Percentiles rank a stretch among this genome's conserved stretches.
Conservation (phyloP, 2,329 filamentous ascomycete genomes). For the Neonectria punicea region DNA sequence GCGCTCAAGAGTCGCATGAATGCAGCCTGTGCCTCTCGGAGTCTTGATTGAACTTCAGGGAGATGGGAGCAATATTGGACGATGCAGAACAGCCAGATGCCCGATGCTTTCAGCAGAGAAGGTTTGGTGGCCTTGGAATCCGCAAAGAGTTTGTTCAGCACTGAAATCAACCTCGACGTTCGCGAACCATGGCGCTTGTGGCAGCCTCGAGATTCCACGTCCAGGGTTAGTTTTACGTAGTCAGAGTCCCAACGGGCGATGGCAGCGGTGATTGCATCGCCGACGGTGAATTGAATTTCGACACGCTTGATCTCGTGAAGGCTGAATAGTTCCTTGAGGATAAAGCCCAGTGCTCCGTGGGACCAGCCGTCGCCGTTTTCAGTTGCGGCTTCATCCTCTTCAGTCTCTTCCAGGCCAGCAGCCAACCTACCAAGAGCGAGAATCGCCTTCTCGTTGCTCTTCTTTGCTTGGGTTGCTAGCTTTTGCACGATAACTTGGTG, state of each 20-base stretch:
- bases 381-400: slow-evolving; percentile 17
- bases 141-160: slow-evolving; percentile 77
- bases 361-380: slow-evolving; percentile 46
- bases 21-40: slow-evolving; percentile 83
- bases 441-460: slow-evolving; percentile 85
- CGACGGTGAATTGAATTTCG: slow-evolving; percentile 90
- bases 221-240: slow-evolving; percentile 77
- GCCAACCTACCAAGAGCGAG: slow-evolving; percentile 81
- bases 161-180: slow-evolving; percentile 57
- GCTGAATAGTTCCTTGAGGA: slow-evolving; percentile 76
- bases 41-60: slow-evolving; percentile 75
- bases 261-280: slow-evolving; percentile 84
- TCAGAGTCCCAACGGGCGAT: slow-evolving; percentile 86
- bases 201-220: slow-evolving; percentile 69
- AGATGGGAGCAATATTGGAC: slow-evolving; percentile 90
- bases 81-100: slow-evolving; percentile 93
- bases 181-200: slow-evolving; percentile 53
- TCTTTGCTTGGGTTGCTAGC: slow-evolving; percentile 76
- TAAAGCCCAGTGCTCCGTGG: slow-evolving; percentile 57
- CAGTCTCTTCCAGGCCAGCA: slow-evolving; percentile 63
- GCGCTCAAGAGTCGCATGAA: slow-evolving; percentile 91
- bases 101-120: slow-evolving; percentile 87
- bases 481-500: slow-evolving; percentile 66
- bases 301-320: slow-evolving; percentile 87
- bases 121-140: slow-evolving; percentile 90